phyloP scores from a whole-genome alignment of 768 basidiomycete genomes.

The Gloeostereum incarnatum region DNA sequence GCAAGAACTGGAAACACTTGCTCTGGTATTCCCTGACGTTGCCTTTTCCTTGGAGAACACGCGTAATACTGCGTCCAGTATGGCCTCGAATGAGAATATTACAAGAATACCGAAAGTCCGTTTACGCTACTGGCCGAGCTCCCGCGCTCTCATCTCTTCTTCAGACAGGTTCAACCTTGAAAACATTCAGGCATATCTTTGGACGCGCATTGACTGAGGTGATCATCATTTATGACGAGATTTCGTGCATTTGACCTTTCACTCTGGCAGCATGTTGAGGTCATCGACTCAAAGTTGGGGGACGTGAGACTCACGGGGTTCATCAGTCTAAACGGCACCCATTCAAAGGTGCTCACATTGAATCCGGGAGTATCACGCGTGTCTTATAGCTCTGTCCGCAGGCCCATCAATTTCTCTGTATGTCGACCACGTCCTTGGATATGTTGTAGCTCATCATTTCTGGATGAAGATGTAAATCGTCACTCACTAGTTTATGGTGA shows the following conservation, averaged over 20 bases:
- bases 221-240: slow-evolving; percentile 5
- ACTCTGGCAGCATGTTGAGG: slow-evolving; percentile 62
- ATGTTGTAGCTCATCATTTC: not conserved
- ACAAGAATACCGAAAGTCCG: slow-evolving; percentile 62
- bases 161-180: slow-evolving; percentile 57
- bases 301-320: slow-evolving; percentile 67
- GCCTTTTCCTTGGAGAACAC: slow-evolving; percentile 59
- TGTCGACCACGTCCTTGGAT: slow-evolving; percentile 13
- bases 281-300: slow-evolving; percentile 40
- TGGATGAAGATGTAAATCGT: slow-evolving; percentile 83
- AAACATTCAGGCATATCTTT: slow-evolving; percentile 64
- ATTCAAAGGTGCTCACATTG: slow-evolving; percentile 47
- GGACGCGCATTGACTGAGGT: slow-evolving; percentile 69
- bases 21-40: slow-evolving; percentile 64
- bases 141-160: not conserved
- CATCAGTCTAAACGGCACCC: slow-evolving; percentile 68
- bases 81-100: slow-evolving; percentile 31
- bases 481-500: slow-evolving; percentile 61
- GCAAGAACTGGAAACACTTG: slow-evolving; percentile 63
- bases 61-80: slow-evolving; percentile 24
- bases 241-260: slow-evolving; percentile 6
- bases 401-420: slow-evolving; percentile 87
- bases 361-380: not conserved
- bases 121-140: not conserved
- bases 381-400: slow-evolving; percentile 22